These are phyloP conservation scores for Collybiopsis luxurians DNA, from an alignment of 768 basidiomycete genomes.

Conservation along the genomic window DNA sequence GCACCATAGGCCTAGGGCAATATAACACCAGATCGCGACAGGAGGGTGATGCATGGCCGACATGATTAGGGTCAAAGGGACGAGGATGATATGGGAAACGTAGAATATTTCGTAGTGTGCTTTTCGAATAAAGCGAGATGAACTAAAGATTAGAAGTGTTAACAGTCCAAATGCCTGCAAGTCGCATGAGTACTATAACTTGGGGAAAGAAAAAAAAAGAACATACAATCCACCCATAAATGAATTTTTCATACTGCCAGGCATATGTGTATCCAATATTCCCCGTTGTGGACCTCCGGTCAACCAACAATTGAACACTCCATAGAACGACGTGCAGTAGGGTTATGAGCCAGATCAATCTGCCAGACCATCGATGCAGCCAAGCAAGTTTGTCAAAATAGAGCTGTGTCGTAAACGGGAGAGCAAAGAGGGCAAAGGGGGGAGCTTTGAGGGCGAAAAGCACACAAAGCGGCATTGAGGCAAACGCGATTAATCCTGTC, in stretches of 20 bases:
- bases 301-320: slow-evolving; percentile 62
- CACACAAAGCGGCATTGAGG: slow-evolving; percentile 67
- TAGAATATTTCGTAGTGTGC: slow-evolving; percentile 67
- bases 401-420: slow-evolving; percentile 59
- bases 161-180: slow-evolving; percentile 53
- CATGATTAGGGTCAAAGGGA: slow-evolving; percentile 57
- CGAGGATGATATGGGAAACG: slow-evolving; percentile 57
- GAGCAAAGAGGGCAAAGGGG: slow-evolving; percentile 70
- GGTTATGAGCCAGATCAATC: slow-evolving; percentile 65
- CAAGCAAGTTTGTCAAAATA: slow-evolving; percentile 73
- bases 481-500: slow-evolving; percentile 69
- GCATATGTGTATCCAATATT: slow-evolving; percentile 47
- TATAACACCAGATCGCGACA: slow-evolving; percentile 67
- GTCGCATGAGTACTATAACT: not conserved
- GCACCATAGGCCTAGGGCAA: slow-evolving; percentile 58
- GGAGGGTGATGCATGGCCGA: slow-evolving; percentile 68
- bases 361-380: slow-evolving; percentile 70
- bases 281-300: slow-evolving; percentile 41
- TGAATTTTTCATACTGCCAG: slow-evolving; percentile 59
- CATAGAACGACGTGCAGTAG: slow-evolving; percentile 62
- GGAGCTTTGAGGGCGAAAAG: slow-evolving; percentile 69
- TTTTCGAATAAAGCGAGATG: slow-evolving; percentile 47
- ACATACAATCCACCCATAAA: slow-evolving; percentile 55
- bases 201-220: slow-evolving; percentile 1
- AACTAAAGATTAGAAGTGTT: slow-evolving; percentile 50